Base-by-base conservation (phyloP, 2,329 filamentous ascomycete genomes). In the Chaetomiaceae sp. region DNA sequence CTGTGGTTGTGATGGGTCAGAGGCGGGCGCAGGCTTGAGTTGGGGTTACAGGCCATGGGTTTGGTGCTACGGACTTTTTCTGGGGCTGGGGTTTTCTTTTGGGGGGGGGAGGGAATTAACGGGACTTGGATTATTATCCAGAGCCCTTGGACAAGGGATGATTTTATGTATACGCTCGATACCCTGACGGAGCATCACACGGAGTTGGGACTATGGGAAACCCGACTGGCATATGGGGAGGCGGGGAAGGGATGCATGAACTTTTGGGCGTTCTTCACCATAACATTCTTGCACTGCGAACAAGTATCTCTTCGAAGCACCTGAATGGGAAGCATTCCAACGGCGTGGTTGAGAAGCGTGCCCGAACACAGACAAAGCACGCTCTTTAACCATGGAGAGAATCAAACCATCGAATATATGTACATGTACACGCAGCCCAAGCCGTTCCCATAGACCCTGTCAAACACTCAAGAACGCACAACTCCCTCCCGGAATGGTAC, bases 1-100 rank as follows among this genome's bases (percentile, higher is more conserved):
- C 72, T 0, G 72, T 87, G 8, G 67, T 74, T 4, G 55, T 73
- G 4, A 70, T 78, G 61, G 69, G 71, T 10, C 56, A 64, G 14
- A 66, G 62, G 52, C 16, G n/a, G 21, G 34, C 21, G 45, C 11
- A 9, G 8, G 32, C 5, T 27, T 25, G 40, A 32, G 13, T 16
- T 13, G n/a, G n/a, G n/a, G n/a, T n/a, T n/a, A n/a, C n/a, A n/a
- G n/a, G n/a, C n/a, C n/a, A n/a, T n/a, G n/a, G n/a, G n/a, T n/a
- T n/a, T n/a, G n/a, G n/a, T n/a, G n/a, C n/a, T n/a, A n/a, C n/a
- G n/a, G n/a, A n/a, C n/a, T n/a, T n/a, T n/a, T n/a, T 9, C 37
- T 2, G 27, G 3, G 37, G 13, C 37, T 13, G 4, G 33, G 46
- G 7, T 48, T 14, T 20, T 3, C 5, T 4, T n/a, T n/a, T 29